Evolutionary conservation across 352 stramenopile species (phyloP), one percentile per base, ranked within the genome.

Genomic region (Phytophthora agathidicida): DNA sequence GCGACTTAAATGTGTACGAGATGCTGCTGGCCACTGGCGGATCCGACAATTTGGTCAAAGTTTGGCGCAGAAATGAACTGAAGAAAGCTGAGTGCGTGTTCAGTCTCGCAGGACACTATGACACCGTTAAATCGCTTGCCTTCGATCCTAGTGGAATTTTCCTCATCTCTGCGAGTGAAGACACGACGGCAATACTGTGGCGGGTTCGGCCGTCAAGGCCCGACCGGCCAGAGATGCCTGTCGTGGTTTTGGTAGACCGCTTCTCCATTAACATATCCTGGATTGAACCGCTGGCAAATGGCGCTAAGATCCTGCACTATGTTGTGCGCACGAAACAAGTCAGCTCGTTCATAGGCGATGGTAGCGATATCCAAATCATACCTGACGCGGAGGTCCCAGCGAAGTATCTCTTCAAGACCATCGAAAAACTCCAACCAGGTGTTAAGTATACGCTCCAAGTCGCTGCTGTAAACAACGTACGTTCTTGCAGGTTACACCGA

Each of bases 41-140:
- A 7, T 79, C 75, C 16, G 80, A 88, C 57, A 88, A 88, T 20
- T 44, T 86, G n/a, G 70, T 88, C 20, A 90, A 88, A 50, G 62
- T 90, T 0, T 88, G 80, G 80, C 51, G 65, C 3, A 57, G 65
- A 47, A 59, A 44, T 3, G 10, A 35, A 1, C 14, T 30, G 1
- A 10, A 31, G 6, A 24, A 9, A 27, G 38, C 67, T 0, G 65
- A 87, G 36, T 83, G 69, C 19, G 50, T 88, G 11, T 86, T 69
- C 49, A 60, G 65, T 22, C 41, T 90, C 27, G 47, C 60, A 4
- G 80, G 80, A 9, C 78, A 90, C 44, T 82, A 78, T 23, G 80
- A 90, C 17, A 39, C 62, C 3, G 53, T 84, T 14, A 55, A 51
- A 22, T 66, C 60, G 1, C 49, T 74, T 7, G 26, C 23, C 0